Evolutionary conservation across 257 asterid genomes (phyloP), one percentile per base, ranked within the genome.

Genomic region (Rehmannia glutinosa): DNA sequence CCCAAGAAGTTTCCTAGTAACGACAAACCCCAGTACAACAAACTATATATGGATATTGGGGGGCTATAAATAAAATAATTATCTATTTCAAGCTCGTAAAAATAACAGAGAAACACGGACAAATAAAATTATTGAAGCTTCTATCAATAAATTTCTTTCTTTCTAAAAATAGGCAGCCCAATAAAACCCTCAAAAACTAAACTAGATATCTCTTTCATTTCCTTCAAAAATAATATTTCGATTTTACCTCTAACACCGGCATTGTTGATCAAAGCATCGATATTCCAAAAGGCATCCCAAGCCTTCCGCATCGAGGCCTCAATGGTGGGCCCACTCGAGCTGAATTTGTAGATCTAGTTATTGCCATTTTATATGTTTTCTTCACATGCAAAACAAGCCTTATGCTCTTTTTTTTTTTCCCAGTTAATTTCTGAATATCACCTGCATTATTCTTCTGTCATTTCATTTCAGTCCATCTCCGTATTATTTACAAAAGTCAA

Each of bases 211-310:
- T 30, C n/a, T 32, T 36, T 11, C 2, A 38, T 59, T 56, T 56
- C 15, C 24, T 16, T 32, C n/a, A n/a, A n/a, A n/a, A n/a, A n/a
- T n/a, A n/a, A n/a, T n/a, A n/a, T n/a, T n/a, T n/a, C n/a, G 20
- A 1, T 16, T 4, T 46, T 45, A 89, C 95, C 92, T 87, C 92
- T 74, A 1, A 82, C 28, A 2, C 95, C 96, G 19, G 95, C 95
- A 62, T 89, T 85, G 81, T 90, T 85, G 16, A 87, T 64, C 71
- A 90, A 24, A 45, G 70, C 88, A 53, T 90, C 92, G 25, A 87
- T 79, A 11, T 71, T 75, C 3, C 95, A 93, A 51, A 85, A 89
- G 3, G 84, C 85, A 20, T 74, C 71, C 95, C 95, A 89, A 17
- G 92, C 92, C 57, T 62, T 80, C 47, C 61, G 39, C 28, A 84